A percentile compares a stretch with the other conserved stretches of the same genome.
Conservation (phyloP, 139 green algal species). For the Chlamydomonas sp. region DNA sequence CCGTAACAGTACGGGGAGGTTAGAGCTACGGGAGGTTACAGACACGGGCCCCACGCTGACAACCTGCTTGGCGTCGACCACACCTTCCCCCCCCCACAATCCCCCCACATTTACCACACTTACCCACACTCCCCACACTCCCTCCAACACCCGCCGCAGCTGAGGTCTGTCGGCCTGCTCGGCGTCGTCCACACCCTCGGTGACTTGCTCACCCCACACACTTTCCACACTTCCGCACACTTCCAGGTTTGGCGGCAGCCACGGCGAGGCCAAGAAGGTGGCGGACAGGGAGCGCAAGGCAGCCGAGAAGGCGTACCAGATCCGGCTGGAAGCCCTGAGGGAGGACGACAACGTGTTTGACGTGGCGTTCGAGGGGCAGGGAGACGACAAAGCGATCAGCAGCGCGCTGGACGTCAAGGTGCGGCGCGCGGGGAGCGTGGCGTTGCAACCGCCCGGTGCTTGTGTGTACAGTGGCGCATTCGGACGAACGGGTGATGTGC, state of each 20-base stretch:
- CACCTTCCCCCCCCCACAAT: not conserved
- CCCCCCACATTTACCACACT: not conserved
- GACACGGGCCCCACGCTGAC: no score
- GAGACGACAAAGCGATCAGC: constrained; percentile 48
- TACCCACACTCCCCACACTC: not conserved
- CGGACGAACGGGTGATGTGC: no score
- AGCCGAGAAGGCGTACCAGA: constrained; percentile 61
- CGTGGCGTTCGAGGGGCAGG: constrained; percentile 81
- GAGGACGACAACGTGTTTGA: constrained; percentile 98
- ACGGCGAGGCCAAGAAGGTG: constrained; percentile 71
- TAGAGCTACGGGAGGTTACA: no score
- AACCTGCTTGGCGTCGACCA: no score
- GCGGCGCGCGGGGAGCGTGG: no score
- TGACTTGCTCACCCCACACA: not conserved
- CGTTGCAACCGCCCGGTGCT: not conserved
- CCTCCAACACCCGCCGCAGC: no score
- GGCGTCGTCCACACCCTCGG: not conserved
- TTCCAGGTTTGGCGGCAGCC: constrained; percentile 16
- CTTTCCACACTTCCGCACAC: not conserved
- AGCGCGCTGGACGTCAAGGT: constrained; percentile 90
- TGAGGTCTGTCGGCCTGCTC: not conserved
- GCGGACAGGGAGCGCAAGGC: constrained; percentile 76
- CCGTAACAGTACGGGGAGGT: no score
- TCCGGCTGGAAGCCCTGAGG: constrained; percentile 76
- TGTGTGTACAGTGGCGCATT: not conserved